phyloP scores from a whole-genome alignment of 345 rosid species.

The Citrus hindsii region DNA sequence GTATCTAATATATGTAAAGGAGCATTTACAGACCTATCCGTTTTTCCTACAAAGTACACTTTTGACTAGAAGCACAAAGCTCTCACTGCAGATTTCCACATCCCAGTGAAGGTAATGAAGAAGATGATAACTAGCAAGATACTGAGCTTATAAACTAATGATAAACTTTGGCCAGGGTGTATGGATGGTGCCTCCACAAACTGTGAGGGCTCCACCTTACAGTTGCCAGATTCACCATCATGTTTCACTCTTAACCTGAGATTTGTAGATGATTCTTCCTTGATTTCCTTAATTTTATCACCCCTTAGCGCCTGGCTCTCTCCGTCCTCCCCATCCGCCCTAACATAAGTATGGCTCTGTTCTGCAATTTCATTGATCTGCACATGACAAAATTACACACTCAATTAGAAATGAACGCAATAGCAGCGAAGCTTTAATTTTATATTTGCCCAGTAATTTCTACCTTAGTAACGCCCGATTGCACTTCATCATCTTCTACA shows the following conservation, averaged over 20 bases:
- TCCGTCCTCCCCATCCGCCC: constrained; percentile 7
- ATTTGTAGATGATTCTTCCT: constrained; percentile 16
- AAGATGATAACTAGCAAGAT: constrained; percentile 16
- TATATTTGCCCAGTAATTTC: background rate
- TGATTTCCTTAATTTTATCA: constrained; percentile 13
- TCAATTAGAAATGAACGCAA: background rate
- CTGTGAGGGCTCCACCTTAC: constrained; percentile 8
- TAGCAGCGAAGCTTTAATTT: background rate
- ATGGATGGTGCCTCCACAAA: background rate
- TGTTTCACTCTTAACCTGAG: constrained; percentile 33
- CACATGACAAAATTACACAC: constrained; percentile 6
- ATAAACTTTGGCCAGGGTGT: background rate
- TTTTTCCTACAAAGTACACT: background rate
- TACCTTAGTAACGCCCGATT: constrained; percentile 47
- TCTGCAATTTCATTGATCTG: constrained; percentile 31
- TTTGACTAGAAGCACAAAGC: background rate
- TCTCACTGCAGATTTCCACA: background rate
- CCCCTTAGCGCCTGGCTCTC: constrained; percentile 8
- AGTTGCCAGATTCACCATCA: constrained; percentile 6
- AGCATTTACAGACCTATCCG: background rate
- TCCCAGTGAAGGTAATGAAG: constrained; percentile 11
- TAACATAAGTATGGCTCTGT: background rate
- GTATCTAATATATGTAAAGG: background rate
- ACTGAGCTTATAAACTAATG: constrained; percentile 11
- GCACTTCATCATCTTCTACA: constrained; percentile 43